Base-by-base conservation (phyloP, 805 yeast species). In the Starmera quercuum region DNA sequence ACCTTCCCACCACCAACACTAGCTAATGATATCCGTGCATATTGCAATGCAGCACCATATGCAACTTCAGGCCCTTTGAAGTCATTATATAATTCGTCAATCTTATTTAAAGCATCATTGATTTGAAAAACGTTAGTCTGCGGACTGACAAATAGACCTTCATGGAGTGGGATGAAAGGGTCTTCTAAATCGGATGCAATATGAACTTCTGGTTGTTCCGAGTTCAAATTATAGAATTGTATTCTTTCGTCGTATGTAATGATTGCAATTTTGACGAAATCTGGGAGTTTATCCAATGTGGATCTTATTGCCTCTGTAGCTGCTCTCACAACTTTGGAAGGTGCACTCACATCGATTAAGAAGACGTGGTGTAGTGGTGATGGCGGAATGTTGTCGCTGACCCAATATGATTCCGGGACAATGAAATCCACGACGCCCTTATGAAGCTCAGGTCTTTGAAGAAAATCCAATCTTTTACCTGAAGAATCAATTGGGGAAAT, bases 1-100 rank as follows among this genome's bases (percentile, higher is more conserved):
- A 90, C 77, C 46, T 88, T 83, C 39, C 97, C 98, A 40, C 92
- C 92, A 7, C 92, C 95, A 22, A 68, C 68, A 16, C 61, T 57
- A 29, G 68, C 68, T 19, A 87, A 61, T 6, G 86, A 78, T 33
- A 72, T 51, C 45, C 67, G 60, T 0, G 94, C 90, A 3, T 80
- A 75, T 35, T 76, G 65, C 22, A 86, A 56, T 0, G 95, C 96
- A 4, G 84, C 73, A 1, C 96, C 94, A 50, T 73, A 82, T 20
- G 86, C 78, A 0, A 85, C 79, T 43, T 81, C 88, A 11, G 49
- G 42, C 5, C 59, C 46, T 34, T 66, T 64, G 30, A 61, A 63
- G 14, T 58, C 61, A 9, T 55, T 53, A 31, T 56, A 57, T 10
- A 67, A 41, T 18, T 58, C 62, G 35, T 79, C 85, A 32, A 85